Conservation (phyloP, 106 monocot species). For the Apostasia ramifera region DNA sequence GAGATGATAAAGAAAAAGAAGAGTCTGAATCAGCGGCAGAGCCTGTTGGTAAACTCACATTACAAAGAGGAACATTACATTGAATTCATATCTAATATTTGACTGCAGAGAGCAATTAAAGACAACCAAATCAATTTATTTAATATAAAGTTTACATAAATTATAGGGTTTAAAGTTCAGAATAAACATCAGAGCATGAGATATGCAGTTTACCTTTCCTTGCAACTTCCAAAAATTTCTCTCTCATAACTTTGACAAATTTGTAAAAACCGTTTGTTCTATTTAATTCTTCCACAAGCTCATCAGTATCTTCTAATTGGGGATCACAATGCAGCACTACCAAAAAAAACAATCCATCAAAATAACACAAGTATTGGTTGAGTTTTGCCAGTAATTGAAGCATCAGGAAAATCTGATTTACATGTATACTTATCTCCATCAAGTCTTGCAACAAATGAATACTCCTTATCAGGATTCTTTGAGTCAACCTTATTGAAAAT, state of each 20-base stretch:
- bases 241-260: constrained; percentile 74
- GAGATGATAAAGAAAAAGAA: constrained; percentile 19
- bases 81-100: not conserved
- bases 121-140: no score
- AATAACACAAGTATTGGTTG: not conserved
- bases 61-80: not conserved
- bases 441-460: constrained; percentile 51
- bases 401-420: constrained; percentile 23
- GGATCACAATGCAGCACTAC: constrained; percentile 63
- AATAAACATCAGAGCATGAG: not conserved
- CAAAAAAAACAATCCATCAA: not conserved
- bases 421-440: constrained; percentile 41
- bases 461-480: constrained; percentile 43
- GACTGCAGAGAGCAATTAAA: no score
- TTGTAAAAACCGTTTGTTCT: constrained; percentile 63
- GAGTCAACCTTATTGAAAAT: constrained; percentile 54
- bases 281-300: constrained; percentile 55
- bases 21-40: not conserved
- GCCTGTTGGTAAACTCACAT: constrained; percentile 2
- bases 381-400: not conserved
- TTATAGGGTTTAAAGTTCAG: not conserved
- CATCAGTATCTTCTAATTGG: constrained; percentile 28
- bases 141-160: not conserved
- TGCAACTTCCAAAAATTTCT: constrained; percentile 45
- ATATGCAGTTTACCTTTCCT: constrained; percentile 34